Base-by-base conservation (phyloP, 106 monocot species). In the Dendrobium officinale region DNA sequence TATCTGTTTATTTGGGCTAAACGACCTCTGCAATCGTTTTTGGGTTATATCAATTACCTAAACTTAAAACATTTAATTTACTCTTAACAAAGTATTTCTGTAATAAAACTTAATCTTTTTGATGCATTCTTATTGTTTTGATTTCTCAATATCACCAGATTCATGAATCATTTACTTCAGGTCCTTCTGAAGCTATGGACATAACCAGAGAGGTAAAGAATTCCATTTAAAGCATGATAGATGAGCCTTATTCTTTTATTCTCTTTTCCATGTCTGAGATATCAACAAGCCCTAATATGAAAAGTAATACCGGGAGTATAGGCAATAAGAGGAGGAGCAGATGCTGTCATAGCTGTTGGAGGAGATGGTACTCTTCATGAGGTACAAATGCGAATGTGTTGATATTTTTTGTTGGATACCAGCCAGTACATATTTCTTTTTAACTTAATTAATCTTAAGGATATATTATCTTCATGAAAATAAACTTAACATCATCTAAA, bases 361-460 rank as follows among this genome's bases (percentile, higher is more conserved):
- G 99, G 99, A 79, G 99, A 99, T 88, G 99, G 99, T 61, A 99
- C 99, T 58, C 95, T 99, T 90, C 95, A 99, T 91, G 99, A 99
- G 99, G 98, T 92, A 68, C 42, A 72, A 17, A 67, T 64, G 18
- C 78, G 13, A 45, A 26, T 70, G 2, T 49, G 3, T 76, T 49
- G 26, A 76, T 76, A 49, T 10, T 27, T 11, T 49, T 17, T 47
- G 49, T 76, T 76, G 76, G 49, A 27, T 47, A 8, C 49, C 13
- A 29, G 6, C 41, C 40, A 24, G 3, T 55, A 67, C 40, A 27
- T 73, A 55, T 27, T 48, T 78, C 55, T n/a, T 55, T 43, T 10
- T 16, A 33, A 40, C 70, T 33, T 70, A 70, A 33, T 70, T 0
- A 4, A 17, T 70, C 3, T 33, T 4, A 61, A 16, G 31, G 31